A percentile compares a stretch with the other conserved stretches of the same genome.
Conservation (phyloP, 768 basidiomycete genomes). For the Tulasnella sp. region DNA sequence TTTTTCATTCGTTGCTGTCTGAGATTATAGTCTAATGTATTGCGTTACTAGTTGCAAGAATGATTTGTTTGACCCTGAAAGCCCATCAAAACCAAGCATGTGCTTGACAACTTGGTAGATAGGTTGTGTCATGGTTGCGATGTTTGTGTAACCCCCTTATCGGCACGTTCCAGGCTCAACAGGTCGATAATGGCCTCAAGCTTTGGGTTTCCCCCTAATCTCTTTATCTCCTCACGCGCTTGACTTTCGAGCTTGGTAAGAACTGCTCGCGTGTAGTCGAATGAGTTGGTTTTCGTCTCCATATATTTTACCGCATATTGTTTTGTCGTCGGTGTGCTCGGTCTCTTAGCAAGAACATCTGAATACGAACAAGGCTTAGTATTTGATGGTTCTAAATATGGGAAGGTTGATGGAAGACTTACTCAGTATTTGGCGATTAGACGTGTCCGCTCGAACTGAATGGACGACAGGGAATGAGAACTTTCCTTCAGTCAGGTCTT, state of each 20-base stretch:
- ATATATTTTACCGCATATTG: slow-evolving; percentile 69
- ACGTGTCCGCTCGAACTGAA: slow-evolving; percentile 61
- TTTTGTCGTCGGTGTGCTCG: slow-evolving; percentile 69
- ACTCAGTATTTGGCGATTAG: slow-evolving; percentile 78
- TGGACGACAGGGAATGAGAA: slow-evolving; percentile 96
- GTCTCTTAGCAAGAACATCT: slow-evolving; percentile 87
- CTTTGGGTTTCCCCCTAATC: slow-evolving; percentile 63
- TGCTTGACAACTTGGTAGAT: no score
- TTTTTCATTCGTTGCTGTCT: no score
- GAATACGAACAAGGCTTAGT: background rate
- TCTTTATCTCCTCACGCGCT: slow-evolving; percentile 49
- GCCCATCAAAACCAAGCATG: no score
- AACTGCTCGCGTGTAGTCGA: slow-evolving; percentile 72
- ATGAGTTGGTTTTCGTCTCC: slow-evolving; percentile 60
- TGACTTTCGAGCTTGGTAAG: slow-evolving; percentile 53
- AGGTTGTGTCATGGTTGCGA: no score
- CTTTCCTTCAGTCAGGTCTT: slow-evolving; percentile 93
- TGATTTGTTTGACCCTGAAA: no score
- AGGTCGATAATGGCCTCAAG: slow-evolving; percentile 29
- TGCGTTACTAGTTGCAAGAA: no score
- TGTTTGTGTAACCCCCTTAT: no score
- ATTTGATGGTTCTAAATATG: background rate
- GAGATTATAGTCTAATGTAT: no score
- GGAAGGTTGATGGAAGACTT: slow-evolving; percentile 21
- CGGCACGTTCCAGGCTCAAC: background rate